A percentile compares a stretch with the other conserved stretches of the same genome.
Evolutionary conservation across 345 rosid species (phyloP).

Genomic region (Linum lewisii): DNA sequence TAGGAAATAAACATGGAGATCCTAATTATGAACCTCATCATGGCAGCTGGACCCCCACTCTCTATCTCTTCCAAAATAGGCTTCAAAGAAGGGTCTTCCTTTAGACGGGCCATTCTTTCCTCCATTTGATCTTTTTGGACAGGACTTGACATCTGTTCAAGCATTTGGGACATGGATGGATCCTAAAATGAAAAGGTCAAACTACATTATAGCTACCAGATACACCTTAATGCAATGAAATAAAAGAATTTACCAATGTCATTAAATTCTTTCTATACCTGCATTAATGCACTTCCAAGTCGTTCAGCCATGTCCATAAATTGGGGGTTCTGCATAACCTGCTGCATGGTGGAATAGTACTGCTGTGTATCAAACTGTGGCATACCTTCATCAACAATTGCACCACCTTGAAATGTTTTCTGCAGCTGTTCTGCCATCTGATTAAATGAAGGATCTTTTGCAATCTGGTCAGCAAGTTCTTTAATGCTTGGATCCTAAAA

Average conservation of each 20-base stretch:
- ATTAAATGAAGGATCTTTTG: constrained; percentile 90
- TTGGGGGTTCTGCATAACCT: constrained; percentile 96
- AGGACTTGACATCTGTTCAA: constrained; percentile 76
- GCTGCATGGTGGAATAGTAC: constrained; percentile 77
- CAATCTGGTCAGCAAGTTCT: constrained; percentile 87
- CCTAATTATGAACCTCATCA: constrained; percentile 66
- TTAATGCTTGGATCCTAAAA: constrained; percentile 87
- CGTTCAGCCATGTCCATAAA: constrained; percentile 94
- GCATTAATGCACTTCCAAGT: constrained; percentile 80
- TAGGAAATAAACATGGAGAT: background rate
- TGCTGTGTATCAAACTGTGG: constrained; percentile 74
- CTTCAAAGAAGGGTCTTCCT: constrained; percentile 83
- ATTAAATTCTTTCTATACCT: constrained; percentile 32
- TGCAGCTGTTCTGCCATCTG: constrained; percentile 96
- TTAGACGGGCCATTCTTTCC: constrained; percentile 78
- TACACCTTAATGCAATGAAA: background rate
- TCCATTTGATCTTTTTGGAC: constrained; percentile 69
- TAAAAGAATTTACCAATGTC: too few relatives aligned
- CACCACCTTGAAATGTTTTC: constrained; percentile 59
- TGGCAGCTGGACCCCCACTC: constrained; percentile 83
- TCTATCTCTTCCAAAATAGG: constrained; percentile 87
- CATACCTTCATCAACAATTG: constrained; percentile 35
- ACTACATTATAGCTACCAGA: constrained; percentile 8
- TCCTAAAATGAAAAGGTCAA: constrained; percentile 37
- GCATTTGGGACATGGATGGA: constrained; percentile 89